Evolutionary conservation across 768 basidiomycete genomes (phyloP), one percentile per base, ranked within the genome.

Genomic region (Tylopilus sp.): DNA sequence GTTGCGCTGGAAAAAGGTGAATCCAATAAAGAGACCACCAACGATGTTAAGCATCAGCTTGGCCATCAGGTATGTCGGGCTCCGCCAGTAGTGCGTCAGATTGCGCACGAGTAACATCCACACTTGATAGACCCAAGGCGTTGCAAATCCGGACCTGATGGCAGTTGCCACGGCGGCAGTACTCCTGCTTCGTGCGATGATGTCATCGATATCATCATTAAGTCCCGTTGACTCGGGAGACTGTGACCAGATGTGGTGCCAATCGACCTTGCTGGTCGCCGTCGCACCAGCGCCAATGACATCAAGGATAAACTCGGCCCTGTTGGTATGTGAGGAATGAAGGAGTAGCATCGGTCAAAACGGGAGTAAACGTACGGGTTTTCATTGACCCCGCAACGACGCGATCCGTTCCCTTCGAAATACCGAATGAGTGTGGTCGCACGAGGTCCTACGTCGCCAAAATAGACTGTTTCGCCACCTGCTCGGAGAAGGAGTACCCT

Each of bases 221-320:
- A 76, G 41, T 0, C 55, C 58, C n/a, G 43, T 54, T 1, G 73
- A 62, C 59, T 87, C 81, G 0, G 73, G 69, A 0, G 83, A 80
- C 6, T 76, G 64, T 19, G 65, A 61, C 86, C 87, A 91, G n/a
- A 78, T 65, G 7, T 78, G 69, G 45, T 79, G 75, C 87, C 88
- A 91, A 53, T 89, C 76, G 24, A 68, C 68, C 14, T 59, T 57
- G 49, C 76, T 82, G 16, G 76, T 72, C 1, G 83, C 80, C 2
- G 85, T 83, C 2, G 82, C 82, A 3, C 87, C 87, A 26, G 88
- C 86, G 17, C 87, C 88, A 52, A 89, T 89, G 41, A 82, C 85
- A 25, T 85, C 83, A 19, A 89, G 76, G 75, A 84, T 83, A 54
- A 77, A 84, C 55, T 84, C 82, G 26, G 82, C 82, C 36, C 82